A percentile compares a stretch with the other conserved stretches of the same genome.
These are phyloP conservation scores for Penicillium rolfsii DNA, from an alignment of 2,329 filamentous ascomycete genomes.

Conservation along the genomic window DNA sequence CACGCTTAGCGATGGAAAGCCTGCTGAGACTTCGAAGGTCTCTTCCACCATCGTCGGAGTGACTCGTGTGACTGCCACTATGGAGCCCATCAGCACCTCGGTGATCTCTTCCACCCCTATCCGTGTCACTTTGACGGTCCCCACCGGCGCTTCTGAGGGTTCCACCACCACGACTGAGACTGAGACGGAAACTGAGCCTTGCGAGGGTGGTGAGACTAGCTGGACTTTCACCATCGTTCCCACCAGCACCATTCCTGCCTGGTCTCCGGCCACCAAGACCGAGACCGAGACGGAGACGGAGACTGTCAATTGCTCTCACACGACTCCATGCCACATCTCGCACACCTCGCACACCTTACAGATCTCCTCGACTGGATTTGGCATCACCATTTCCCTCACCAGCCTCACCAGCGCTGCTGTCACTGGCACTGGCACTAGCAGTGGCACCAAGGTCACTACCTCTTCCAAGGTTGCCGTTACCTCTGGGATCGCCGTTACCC, in stretches of 20 bases:
- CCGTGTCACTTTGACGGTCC: background rate
- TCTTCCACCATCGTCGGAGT: background rate
- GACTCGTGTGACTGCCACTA: background rate
- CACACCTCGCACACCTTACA: background rate
- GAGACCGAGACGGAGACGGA: conserved; percentile 25
- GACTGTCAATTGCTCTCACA: background rate
- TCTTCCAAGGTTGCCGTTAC: no score
- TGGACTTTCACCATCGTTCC: background rate
- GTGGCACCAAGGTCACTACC: no score
- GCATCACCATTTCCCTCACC: background rate
- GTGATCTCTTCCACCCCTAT: background rate
- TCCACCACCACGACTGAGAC: background rate
- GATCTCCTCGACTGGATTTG: background rate
- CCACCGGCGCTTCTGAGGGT: background rate
- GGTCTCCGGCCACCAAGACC: conserved; percentile 10
- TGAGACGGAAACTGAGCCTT: background rate
- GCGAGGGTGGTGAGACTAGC: background rate
- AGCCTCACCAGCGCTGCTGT: background rate
- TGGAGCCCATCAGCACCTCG: background rate
- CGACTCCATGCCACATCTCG: background rate
- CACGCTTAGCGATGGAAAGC: background rate
- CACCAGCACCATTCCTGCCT: background rate
- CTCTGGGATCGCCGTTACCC: no score
- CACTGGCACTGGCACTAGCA: no score
- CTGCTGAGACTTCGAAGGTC: background rate